Base-by-base conservation (phyloP, 331 rosid species). In the Rhamnella rubrinervis region DNA sequence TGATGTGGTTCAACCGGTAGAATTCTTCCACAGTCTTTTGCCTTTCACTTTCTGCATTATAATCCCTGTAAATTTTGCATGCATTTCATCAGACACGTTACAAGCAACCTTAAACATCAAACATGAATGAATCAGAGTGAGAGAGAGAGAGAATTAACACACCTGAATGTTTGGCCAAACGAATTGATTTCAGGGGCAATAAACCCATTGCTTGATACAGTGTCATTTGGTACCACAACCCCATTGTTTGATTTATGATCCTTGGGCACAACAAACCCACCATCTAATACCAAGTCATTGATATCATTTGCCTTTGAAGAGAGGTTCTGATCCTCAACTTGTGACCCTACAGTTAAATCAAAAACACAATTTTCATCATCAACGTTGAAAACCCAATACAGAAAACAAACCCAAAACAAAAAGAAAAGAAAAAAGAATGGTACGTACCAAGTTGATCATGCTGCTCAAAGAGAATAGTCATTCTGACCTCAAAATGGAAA, bases 151-250 rank as follows among this genome's bases (percentile, higher is more conserved):
- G 47, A 39, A 59, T n/a, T n/a, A 9, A 25, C 5, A 28, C 4
- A 88, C 96, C 95, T 85, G 81, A 92, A 89, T 17, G 86, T 51
- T 5, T 81, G 84, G 52, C 97, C 97, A 73, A 89, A 89, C 8
- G 96, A n/a, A 77, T 92, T 92, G 58, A 85, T 87, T 7, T 89
- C 88, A 7, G 83, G 90, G 23, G 82, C 84, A 0, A 49, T 31
- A 26, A 85, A 85, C n/a, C 55, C 86, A 13, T 75, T 75, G 51
- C 66, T 61, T 14, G 77, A 71, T 7, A 7, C 65, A 15, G 39
- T 25, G 28, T 4, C 25, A 18, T 52, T 72, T 6, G 78, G 71
- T 57, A 23, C 0, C 14, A 82, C 77, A 44, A 13, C 53, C 59
- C 50, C 80, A 66, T 75, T 44, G 8, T 70, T 26, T 12, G 85